phyloP scores from a whole-genome alignment of 176 grass and related monocot species.

The Carex parvula region DNA sequence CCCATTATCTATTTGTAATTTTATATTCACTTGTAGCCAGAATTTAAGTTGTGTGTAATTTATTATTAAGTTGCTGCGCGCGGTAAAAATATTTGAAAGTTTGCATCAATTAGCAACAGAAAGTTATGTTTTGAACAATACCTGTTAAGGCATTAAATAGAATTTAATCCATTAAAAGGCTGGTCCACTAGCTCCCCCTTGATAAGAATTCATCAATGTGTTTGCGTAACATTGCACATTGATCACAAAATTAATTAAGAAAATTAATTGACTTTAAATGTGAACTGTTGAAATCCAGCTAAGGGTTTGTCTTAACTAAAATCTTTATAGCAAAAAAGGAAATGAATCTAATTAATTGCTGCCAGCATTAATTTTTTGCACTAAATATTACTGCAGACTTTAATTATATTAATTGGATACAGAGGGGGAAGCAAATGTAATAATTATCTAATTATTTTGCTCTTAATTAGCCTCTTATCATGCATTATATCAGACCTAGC shows the following conservation, averaged over 20 bases:
- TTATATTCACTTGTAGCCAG: too few species aligned
- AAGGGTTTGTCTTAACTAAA: neutral
- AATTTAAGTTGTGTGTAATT: too few species aligned
- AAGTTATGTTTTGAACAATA: neutral
- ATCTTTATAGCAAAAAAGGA: neutral
- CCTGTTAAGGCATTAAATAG: neutral
- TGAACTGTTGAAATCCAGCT: neutral
- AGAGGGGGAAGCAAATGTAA: conserved; percentile 5
- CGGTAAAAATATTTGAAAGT: too few species aligned
- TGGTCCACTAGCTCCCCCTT: neutral
- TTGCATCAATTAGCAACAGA: neutral
- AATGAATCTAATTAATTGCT: conserved; percentile 10
- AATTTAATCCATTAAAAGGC: neutral
- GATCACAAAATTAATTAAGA: conserved; percentile 3
- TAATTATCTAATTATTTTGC: conserved; percentile 1
- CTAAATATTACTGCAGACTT: neutral
- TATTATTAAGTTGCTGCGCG: too few species aligned
- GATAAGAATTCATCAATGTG: neutral
- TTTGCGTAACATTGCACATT: neutral
- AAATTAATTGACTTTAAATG: conserved; percentile 9
- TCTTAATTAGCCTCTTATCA: neutral
- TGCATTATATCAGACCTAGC: neutral
- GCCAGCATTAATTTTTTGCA: conserved; percentile 1
- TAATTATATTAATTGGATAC: neutral
- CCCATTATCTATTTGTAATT: too few species aligned